Base-by-base conservation (phyloP, 1,139 yeast species). In the Yamadazyma dendronema region DNA sequence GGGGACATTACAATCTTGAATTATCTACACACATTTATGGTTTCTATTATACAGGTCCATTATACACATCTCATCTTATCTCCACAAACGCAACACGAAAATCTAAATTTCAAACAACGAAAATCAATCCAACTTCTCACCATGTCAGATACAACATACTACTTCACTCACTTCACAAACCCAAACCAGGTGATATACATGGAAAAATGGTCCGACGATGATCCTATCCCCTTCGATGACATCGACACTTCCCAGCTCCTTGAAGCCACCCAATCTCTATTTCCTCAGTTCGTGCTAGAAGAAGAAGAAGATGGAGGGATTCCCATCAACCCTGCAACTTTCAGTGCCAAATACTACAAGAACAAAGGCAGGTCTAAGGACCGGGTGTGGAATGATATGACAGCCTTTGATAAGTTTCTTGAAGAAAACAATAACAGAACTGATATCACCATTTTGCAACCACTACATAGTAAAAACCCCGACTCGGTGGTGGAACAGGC, bases 301-400 rank as follows among this genome's bases (percentile, higher is more conserved):
- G 71, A 65, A 34, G 75, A 69, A 30, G 74, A 67, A 34, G 74
- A 68, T 35, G 72, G 66, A 8, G 59, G 62, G 13, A 54, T 67
- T 7, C 67, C 72, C 6, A 54, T 65, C 33, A 64, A 58, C 36
- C 58, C 68, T 14, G 52, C 67, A n/a, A 59, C 57, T 14, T 59
- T 66, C 37, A 72, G 73, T 9, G 64, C 70, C 14, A 69, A 67
- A 36, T 56, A 60, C 22, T 57, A 63, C 44, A 68, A 68, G 43
- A 64, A 65, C 44, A 51, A 66, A 30, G 56, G 54, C 30, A 40
- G 56, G 13, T 44, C 61, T 14, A 62, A 59, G 37, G 67, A 62
- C 28, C 54, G 57, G 29, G 54, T 57, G 3, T 69, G 75, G 76
- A 47, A 51, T 23, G 75, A 70, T 42, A 49, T 61, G 35, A 59